Base-by-base conservation (phyloP, 345 rosid species). In the Tarenaya hassleriana region DNA sequence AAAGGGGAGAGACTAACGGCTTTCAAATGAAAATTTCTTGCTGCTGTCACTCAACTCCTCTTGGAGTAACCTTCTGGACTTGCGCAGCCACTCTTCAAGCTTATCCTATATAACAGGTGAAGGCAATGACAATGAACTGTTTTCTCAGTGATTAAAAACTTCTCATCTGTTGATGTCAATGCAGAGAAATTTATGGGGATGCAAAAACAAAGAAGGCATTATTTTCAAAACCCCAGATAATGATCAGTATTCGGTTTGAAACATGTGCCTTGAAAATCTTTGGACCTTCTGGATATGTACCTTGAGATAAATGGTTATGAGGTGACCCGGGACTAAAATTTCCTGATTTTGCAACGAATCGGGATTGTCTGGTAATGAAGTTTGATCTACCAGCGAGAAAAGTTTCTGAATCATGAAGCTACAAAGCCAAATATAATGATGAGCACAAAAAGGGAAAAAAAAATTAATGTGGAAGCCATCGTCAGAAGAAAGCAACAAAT, bases 271-370 rank as follows among this genome's bases (percentile, higher is more conserved):
- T 50, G 34, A 38, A 35, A 47, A 53, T 52, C 39, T 39, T 47
- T 52, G 34, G 47, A 47, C 52, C 45, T 52, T 47, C 20, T 34
- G 56, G 5, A 32, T 41, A 33, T 24, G 7, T 68, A 88, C 98
- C 98, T 92, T 92, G 59, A 92, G 73, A 75, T 84, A 83, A 58
- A 92, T 66, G 16, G 95, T 83, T 61, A 85, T 75, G 42, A 92
- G 77, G 74, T 88, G 98, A 57, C 96, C 98, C 37, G 96, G 90
- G 51, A 92, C 95, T 65, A 92, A 73, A 49, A 92, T 67, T 73
- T 92, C 98, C 60, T 92, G 98, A 74, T 92, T 88, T 67, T 92
- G 96, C 90, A 92, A 66, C 62, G 90, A 69, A 70, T 92, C 98
- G 0, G 94, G 86, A 68, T 88, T 92, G 69, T 92, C 98, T 2